Percentiles rank a stretch among this genome's conserved stretches.
Evolutionary conservation across 1,139 yeast species (phyloP).

Genomic region (Scheffersomyces illinoinensis): DNA sequence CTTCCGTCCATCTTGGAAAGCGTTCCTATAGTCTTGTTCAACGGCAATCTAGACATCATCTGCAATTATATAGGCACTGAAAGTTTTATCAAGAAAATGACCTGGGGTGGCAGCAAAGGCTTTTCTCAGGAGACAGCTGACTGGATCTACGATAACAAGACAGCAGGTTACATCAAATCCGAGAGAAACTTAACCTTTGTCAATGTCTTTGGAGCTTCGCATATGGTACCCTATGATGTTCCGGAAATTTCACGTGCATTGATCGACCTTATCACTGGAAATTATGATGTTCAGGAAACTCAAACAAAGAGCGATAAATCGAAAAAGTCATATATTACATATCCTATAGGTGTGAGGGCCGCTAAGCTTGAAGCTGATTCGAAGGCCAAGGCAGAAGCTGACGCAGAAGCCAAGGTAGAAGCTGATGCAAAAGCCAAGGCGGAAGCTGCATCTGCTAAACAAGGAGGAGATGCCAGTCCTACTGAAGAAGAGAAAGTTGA

Average conservation of each 20-base stretch:
- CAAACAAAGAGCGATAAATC: conserved; percentile 12
- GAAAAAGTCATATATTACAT: conserved; percentile 25
- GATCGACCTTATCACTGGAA: conserved; percentile 49
- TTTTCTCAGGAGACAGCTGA: conserved; percentile 39
- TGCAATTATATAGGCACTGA: conserved; percentile 85
- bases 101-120: conserved; percentile 71
- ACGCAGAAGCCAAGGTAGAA: conserved; percentile 1
- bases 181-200: conserved; percentile 80
- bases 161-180: conserved; percentile 52
- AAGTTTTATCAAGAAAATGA: conserved; percentile 56
- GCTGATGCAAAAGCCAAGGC: conserved; percentile 1
- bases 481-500: not conserved
- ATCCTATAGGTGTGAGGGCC: conserved; percentile 30
- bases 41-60: conserved; percentile 86
- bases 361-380: conserved; percentile 6
- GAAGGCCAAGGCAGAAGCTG: conserved; percentile 3
- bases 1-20: conserved; percentile 64
- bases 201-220: conserved; percentile 74
- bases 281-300: conserved; percentile 24
- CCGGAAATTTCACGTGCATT: conserved; percentile 73
- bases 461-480: not conserved
- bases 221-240: conserved; percentile 91
- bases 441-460: conserved; percentile 1
- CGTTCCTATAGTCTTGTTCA: conserved; percentile 70
- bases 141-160: conserved; percentile 54